phyloP scores from a whole-genome alignment of 83 land plant species.

The Thuja plicata region DNA sequence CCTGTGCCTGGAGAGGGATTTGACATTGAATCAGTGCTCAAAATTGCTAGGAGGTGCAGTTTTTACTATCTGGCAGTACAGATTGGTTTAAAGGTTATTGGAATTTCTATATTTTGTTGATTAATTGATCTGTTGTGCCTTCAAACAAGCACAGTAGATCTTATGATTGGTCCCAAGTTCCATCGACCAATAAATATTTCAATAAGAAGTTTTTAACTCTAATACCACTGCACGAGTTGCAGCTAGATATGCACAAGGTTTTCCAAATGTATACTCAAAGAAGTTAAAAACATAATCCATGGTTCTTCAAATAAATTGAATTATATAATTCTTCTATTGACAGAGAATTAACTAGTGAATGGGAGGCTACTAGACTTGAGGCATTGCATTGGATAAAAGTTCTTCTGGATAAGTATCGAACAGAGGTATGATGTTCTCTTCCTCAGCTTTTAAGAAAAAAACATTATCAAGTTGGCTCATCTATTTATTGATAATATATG shows the following conservation, averaged over 20 bases:
- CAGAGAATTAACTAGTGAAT: conserved; percentile 86
- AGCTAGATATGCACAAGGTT: not conserved
- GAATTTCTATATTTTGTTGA: conserved; percentile 13
- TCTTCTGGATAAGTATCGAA: conserved; percentile 72
- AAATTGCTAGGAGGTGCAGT: conserved; percentile 83
- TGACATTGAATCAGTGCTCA: conserved; percentile 84
- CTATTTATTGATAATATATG: not conserved
- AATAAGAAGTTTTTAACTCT: not conserved
- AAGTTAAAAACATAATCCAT: not conserved
- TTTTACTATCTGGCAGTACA: conserved; percentile 23
- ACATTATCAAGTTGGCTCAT: not conserved
- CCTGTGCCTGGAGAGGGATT: conserved; percentile 82
- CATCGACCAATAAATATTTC: not conserved
- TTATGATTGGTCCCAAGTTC: not conserved
- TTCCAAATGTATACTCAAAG: not conserved
- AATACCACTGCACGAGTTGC: not conserved
- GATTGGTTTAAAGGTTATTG: conserved; percentile 30
- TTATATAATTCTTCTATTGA: conserved; percentile 7
- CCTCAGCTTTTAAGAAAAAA: not conserved
- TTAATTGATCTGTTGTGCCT: conserved; percentile 20
- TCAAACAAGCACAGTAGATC: conserved; percentile 10
- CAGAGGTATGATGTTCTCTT: conserved; percentile 56
- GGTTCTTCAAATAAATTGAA: not conserved
- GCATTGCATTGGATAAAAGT: conserved; percentile 88
- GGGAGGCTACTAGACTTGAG: conserved; percentile 91